Evolutionary conservation across 768 basidiomycete species (phyloP).

Genomic region (Amanita muscaria): DNA sequence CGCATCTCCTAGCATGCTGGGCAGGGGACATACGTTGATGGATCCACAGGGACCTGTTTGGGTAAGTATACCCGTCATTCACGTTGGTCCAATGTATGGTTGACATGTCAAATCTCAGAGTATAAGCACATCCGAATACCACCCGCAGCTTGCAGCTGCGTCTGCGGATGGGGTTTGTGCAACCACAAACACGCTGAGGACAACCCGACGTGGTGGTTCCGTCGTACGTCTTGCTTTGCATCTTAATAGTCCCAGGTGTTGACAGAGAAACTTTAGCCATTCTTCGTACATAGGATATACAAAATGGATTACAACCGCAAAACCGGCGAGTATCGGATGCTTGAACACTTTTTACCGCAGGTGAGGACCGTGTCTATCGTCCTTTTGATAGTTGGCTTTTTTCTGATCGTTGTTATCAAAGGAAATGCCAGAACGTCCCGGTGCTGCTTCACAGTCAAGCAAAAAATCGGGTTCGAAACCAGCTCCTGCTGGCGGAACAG

Average conservation of each 20-base stretch:
- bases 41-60: conserved; percentile 77
- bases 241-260: conserved; percentile 1
- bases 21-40: conserved; percentile 60
- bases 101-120: conserved; percentile 33
- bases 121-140: conserved; percentile 71
- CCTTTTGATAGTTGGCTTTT: background rate
- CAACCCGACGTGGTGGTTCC: conserved; percentile 59
- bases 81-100: background rate
- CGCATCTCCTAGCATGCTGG: conserved; percentile 62
- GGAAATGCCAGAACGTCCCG: conserved; percentile 43
- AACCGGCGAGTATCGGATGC: conserved; percentile 70
- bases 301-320: conserved; percentile 82
- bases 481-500: conserved; percentile 33
- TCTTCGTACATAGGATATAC: conserved; percentile 72
- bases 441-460: conserved; percentile 30
- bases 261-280: too few relatives aligned
- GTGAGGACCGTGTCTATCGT: conserved; percentile 32
- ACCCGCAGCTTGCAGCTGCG: conserved; percentile 76
- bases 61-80: conserved; percentile 38
- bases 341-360: conserved; percentile 79
- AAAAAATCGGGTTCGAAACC: conserved; percentile 24
- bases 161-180: conserved; percentile 76
- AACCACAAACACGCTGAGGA: conserved; percentile 63
- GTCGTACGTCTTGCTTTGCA: conserved; percentile 42
- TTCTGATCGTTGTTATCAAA: conserved; percentile 14